Conservation (phyloP, 2,329 filamentous ascomycete species). For the Grosmannia clavigera region DNA sequence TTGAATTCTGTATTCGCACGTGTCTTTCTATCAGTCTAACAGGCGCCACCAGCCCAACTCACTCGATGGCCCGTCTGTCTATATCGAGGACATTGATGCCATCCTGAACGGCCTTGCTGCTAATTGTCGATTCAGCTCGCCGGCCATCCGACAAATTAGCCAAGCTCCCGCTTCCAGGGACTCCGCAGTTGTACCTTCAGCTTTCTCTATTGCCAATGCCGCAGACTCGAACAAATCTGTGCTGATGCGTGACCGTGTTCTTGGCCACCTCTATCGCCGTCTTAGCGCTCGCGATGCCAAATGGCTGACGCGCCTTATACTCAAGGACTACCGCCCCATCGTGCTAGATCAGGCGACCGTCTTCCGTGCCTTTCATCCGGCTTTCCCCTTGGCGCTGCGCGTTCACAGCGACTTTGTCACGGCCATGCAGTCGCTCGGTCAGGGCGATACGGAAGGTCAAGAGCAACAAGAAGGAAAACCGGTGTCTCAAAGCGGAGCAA, state of each 20-base stretch:
- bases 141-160: conserved; percentile 34
- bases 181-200: background rate
- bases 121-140: conserved; percentile 57
- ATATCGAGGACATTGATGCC: conserved; percentile 60
- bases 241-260: conserved; percentile 22
- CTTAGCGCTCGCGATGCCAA: conserved; percentile 61
- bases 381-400: conserved; percentile 56
- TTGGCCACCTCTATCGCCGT: conserved; percentile 46
- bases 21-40: background rate
- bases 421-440: conserved; percentile 25
- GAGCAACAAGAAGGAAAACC: too few relatives aligned
- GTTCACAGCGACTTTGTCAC: conserved; percentile 56
- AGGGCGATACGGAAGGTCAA: too few relatives aligned
- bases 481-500: background rate
- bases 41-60: conserved; percentile 30
- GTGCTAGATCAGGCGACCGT: conserved; percentile 44
- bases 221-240: background rate
- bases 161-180: background rate
- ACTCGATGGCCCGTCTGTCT: conserved; percentile 31
- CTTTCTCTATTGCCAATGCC: background rate
- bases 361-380: conserved; percentile 50
- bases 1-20: too few relatives aligned
- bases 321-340: conserved; percentile 64
- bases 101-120: conserved; percentile 56
- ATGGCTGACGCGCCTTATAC: conserved; percentile 71